Percentiles rank a stretch among this genome's conserved stretches.
Conservation (phyloP, 306 rosid species). For the Rubus parviflorus region DNA sequence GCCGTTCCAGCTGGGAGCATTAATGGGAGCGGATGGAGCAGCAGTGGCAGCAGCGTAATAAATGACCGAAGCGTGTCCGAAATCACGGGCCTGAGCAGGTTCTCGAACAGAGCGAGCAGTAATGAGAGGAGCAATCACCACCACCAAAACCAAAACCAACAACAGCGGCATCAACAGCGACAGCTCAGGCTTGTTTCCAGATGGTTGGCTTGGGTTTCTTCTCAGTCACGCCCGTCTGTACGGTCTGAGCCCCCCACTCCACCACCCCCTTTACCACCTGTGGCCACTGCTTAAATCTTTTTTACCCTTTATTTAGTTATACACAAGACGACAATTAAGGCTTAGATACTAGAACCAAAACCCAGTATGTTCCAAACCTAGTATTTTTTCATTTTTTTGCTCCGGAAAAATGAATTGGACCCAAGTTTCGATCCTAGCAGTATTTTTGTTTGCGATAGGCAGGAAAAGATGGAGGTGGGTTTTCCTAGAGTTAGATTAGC, state of each 20-base stretch:
- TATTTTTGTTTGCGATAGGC: neutral
- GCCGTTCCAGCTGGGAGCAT: neutral
- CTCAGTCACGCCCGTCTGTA: slow-evolving; percentile 34
- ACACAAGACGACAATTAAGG: neutral
- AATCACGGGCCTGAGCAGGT: slow-evolving; percentile 73
- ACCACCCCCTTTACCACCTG: neutral
- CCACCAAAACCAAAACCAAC: slow-evolving; percentile 7
- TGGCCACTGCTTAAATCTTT: neutral
- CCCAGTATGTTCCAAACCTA: neutral
- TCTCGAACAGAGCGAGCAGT: slow-evolving; percentile 24
- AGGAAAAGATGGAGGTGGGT: too few species aligned
- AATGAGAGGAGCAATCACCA: neutral
- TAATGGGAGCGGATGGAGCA: slow-evolving; percentile 23
- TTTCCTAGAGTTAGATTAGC: neutral
- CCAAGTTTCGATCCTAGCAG: neutral
- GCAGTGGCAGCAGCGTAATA: slow-evolving; percentile 45
- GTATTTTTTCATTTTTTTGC: neutral
- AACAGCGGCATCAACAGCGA: slow-evolving; percentile 18
- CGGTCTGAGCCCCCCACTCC: slow-evolving; percentile 22
- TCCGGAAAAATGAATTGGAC: neutral
- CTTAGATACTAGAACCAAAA: neutral
- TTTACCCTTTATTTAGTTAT: neutral
- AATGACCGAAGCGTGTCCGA: slow-evolving; percentile 77
- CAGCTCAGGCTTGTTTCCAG: slow-evolving; percentile 39
- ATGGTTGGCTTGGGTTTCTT: slow-evolving; percentile 56